These are phyloP conservation scores for Verticillium nubilum DNA, from an alignment of 2,329 filamentous ascomycete genomes.

Conservation along the genomic window DNA sequence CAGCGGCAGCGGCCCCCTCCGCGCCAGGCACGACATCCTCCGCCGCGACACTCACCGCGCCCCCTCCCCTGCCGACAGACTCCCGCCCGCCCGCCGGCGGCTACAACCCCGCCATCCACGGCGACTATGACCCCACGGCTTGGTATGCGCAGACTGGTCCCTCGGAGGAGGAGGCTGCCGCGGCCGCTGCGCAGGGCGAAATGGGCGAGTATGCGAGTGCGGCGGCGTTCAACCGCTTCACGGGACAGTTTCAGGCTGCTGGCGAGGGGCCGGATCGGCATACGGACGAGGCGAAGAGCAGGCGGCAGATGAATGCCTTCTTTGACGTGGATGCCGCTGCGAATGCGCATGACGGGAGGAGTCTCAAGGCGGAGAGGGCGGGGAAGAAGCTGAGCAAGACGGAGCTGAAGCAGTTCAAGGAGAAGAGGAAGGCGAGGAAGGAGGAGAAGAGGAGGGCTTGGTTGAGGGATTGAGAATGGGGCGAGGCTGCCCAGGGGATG, in stretches of 20 bases:
- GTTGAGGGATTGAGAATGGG: constrained; percentile 75
- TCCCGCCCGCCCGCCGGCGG: constrained; percentile 54
- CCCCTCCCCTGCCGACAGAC: constrained; percentile 25
- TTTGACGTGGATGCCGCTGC: constrained; percentile 95
- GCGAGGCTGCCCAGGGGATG: no score
- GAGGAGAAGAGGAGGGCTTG: constrained; percentile 92
- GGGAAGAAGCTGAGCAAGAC: constrained; percentile 78
- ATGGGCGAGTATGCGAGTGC: constrained; percentile 56
- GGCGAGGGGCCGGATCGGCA: constrained; percentile 68
- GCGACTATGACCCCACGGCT: constrained; percentile 93
- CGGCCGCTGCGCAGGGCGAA: constrained; percentile 22
- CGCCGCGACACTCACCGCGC: constrained; percentile 13
- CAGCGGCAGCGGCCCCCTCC: constrained; percentile 16
- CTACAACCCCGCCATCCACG: constrained; percentile 95
- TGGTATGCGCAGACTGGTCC: constrained; percentile 68
- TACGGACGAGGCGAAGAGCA: constrained; percentile 82
- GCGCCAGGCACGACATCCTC: constrained; percentile 17
- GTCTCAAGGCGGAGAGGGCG: constrained; percentile 84
- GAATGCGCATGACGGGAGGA: constrained; percentile 83
- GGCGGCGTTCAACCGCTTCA: constrained; percentile 87
- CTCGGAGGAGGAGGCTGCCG: constrained; percentile 28
- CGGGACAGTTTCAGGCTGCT: constrained; percentile 70
- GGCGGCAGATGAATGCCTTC: constrained; percentile 85
- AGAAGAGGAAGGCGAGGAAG: constrained; percentile 83
- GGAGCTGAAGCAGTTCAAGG: constrained; percentile 86